Evolutionary conservation across 164 flowering plant genomes (phyloP), one percentile per base, ranked within the genome.

Genomic region (grape (Vitis vinifera)): DNA sequence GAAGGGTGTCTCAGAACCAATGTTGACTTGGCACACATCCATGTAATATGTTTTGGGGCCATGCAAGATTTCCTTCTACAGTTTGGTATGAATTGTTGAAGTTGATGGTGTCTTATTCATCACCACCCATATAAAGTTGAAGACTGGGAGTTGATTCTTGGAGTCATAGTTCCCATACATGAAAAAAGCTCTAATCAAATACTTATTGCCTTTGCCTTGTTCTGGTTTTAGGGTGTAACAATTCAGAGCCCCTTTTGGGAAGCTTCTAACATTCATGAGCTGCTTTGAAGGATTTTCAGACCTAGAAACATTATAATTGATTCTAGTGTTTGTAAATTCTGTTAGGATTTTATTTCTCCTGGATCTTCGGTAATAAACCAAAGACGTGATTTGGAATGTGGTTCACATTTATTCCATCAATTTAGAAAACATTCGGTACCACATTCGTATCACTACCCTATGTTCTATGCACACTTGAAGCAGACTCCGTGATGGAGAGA

Each of bases 141-240:
- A 80, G 16, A 27, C 4, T 1, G 76, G 83, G 3, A 27, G 29
- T 3, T 12, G 16, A 19, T 66, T 29, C 3, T 8, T 44, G 19
- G 67, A 70, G 52, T 80, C 83, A 53, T 80, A 76, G 44, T 80
- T 77, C 7, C 80, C 85, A 55, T 80, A 77, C 72, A 68, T 3
- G 58, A 82, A 82, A 1, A 23, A 14, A 7, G 80, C 81, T 44
- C 81, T 63, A 55, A 82, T 64, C 71, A 80, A 31, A 30, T 71
- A 79, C 1, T 44, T 53, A 2, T 13, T 68, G 3, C 17, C 56
- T n/a, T 66, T 65, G 17, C 47, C 51, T 29, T 8, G 14, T 11
- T 10, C 8, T 10, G 67, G 51, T 12, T 19, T 65, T 0, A 79
- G 10, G 10, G 59, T 69, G 69, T 79, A 82, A 31, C 80, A 74